phyloP scores from a whole-genome alignment of 2,329 filamentous ascomycete species.

The Diaporthe helianthi region DNA sequence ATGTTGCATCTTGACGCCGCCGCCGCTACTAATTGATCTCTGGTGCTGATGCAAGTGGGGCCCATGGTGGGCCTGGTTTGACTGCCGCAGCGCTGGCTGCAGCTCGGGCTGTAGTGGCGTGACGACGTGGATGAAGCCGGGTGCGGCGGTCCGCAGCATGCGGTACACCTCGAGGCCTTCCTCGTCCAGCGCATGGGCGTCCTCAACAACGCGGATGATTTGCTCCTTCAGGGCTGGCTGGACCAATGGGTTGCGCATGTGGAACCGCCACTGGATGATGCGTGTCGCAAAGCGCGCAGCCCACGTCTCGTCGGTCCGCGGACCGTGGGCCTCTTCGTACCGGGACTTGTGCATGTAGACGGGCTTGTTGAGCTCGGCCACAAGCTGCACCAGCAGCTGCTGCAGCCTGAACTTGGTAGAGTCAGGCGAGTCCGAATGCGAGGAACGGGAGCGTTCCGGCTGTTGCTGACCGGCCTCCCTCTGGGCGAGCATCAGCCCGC shows the following conservation, averaged over 20 bases:
- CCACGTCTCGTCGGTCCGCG: slow-evolving; percentile 31
- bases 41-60: slow-evolving; percentile 15
- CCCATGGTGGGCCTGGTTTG: neutral
- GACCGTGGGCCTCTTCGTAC: slow-evolving; percentile 29
- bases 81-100: neutral
- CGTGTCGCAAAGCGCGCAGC: slow-evolving; percentile 32
- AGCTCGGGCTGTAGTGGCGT: slow-evolving; percentile 33
- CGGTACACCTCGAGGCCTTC: slow-evolving; percentile 34
- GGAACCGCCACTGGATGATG: slow-evolving; percentile 33
- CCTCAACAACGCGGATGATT: slow-evolving; percentile 29
- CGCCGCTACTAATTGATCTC: slow-evolving; percentile 20
- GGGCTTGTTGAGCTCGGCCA: slow-evolving; percentile 30
- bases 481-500: slow-evolving; percentile 31
- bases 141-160: slow-evolving; percentile 28
- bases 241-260: slow-evolving; percentile 26
- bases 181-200: slow-evolving; percentile 31
- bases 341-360: slow-evolving; percentile 22
- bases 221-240: slow-evolving; percentile 18
- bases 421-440: slow-evolving; percentile 10
- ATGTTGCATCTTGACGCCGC: slow-evolving; percentile 27
- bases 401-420: slow-evolving; percentile 24
- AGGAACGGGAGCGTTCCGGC: neutral
- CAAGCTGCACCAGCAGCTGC: slow-evolving; percentile 21
- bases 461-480: slow-evolving; percentile 21
- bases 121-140: slow-evolving; percentile 30